phyloP scores from a whole-genome alignment of 192 early-diverging fungal genomes.

The Chytriomyces sp. region DNA sequence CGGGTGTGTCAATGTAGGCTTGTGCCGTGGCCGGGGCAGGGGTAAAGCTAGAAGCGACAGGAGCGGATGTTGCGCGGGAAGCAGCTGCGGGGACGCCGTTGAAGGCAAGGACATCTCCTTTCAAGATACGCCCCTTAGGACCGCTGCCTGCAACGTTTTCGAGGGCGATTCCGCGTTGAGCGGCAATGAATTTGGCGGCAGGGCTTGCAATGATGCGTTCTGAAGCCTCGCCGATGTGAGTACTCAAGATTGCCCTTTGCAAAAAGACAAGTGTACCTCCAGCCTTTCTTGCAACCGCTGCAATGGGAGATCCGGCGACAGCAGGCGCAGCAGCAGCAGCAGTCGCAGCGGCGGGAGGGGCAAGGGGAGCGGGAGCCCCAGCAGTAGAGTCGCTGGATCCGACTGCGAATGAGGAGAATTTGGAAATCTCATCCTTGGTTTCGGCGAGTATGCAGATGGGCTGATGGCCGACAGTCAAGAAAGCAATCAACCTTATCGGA shows the following conservation, averaged over 20 bases:
- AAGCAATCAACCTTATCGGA: background rate
- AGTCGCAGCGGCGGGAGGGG: constrained; percentile 27
- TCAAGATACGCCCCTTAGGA: constrained; percentile 86
- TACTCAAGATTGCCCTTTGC: background rate
- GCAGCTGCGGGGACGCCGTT: constrained; percentile 41
- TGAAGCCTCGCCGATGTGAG: constrained; percentile 6
- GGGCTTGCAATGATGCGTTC: constrained; percentile 84
- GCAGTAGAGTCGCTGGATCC: constrained; percentile 10
- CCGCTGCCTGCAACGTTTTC: constrained; percentile 80
- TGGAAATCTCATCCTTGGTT: constrained; percentile 80
- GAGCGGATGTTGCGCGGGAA: constrained; percentile 7
- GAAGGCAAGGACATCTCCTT: constrained; percentile 83
- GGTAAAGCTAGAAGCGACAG: constrained; percentile 23
- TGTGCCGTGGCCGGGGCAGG: constrained; percentile 39
- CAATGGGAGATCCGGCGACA: constrained; percentile 1
- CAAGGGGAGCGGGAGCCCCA: constrained; percentile 25
- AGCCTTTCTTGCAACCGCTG: constrained; percentile 22
- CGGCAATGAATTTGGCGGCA: constrained; percentile 81
- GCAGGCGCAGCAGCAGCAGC: background rate
- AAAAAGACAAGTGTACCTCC: constrained; percentile 6
- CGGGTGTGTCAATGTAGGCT: constrained; percentile 50
- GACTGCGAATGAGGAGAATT: constrained; percentile 80
- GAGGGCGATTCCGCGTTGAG: constrained; percentile 79
- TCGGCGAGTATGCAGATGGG: constrained; percentile 92
- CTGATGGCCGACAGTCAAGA: constrained; percentile 34